A percentile compares a stretch with the other conserved stretches of the same genome.
These are phyloP conservation scores for Russula emetica DNA, from an alignment of 768 basidiomycete species.

Conservation along the genomic window DNA sequence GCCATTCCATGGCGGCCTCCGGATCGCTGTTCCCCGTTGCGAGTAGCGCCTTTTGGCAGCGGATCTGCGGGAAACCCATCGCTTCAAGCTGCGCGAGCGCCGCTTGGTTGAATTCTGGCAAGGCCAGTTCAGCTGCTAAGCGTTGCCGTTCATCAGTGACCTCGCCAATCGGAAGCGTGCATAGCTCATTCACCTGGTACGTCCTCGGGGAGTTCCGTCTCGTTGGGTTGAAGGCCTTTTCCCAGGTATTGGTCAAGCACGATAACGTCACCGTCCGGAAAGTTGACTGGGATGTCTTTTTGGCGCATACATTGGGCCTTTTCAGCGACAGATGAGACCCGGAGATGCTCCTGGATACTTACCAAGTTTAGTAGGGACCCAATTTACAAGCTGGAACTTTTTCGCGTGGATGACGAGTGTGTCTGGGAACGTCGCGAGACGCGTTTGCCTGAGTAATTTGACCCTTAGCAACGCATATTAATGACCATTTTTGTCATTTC, in stretches of 20 bases:
- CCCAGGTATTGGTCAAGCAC: slow-evolving; percentile 64
- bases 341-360: slow-evolving; percentile 25
- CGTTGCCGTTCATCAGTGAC: neutral
- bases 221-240: slow-evolving; percentile 62
- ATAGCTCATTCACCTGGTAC: slow-evolving; percentile 33
- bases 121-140: slow-evolving; percentile 33
- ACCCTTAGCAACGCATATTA: neutral
- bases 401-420: slow-evolving; percentile 86
- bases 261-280: slow-evolving; percentile 57
- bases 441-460: slow-evolving; percentile 51
- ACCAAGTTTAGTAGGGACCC: slow-evolving; percentile 96
- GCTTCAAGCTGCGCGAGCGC: slow-evolving; percentile 73
- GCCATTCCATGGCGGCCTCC: slow-evolving; percentile 91
- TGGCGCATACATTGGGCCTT: neutral
- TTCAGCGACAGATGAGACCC: slow-evolving; percentile 4
- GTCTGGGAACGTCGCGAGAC: slow-evolving; percentile 83
- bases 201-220: slow-evolving; percentile 64
- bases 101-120: slow-evolving; percentile 67
- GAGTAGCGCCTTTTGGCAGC: slow-evolving; percentile 86
- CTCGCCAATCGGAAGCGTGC: neutral
- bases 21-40: slow-evolving; percentile 76
- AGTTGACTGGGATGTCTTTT: slow-evolving; percentile 77
- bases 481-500: neutral
- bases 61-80: slow-evolving; percentile 87
- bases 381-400: slow-evolving; percentile 92